Evolutionary conservation across 805 yeast genomes (phyloP).

Genomic region (Isabelozyma heimii): DNA sequence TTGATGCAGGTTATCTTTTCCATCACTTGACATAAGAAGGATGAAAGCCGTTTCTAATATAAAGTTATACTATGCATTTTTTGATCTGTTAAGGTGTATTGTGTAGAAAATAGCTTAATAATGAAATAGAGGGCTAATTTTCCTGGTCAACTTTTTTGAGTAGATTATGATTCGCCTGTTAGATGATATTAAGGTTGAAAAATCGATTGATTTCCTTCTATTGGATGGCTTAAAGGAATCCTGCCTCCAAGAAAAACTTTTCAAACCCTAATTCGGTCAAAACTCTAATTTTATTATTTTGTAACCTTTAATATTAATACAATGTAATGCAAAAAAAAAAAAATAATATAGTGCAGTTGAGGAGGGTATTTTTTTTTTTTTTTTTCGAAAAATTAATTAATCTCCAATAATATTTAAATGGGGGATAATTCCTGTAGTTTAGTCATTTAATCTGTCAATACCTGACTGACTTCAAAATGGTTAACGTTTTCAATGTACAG

Average conservation of each 20-base stretch:
- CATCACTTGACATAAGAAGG: not conserved
- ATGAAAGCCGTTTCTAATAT: not conserved
- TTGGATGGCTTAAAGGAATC: not conserved
- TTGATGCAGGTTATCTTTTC: not conserved
- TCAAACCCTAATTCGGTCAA: not conserved
- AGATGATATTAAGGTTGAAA: too few species aligned
- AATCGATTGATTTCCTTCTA: not conserved
- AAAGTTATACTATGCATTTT: not conserved
- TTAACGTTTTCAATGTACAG: constrained; percentile 58
- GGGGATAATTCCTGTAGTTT: not conserved
- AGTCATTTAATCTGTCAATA: not conserved
- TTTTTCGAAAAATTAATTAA: too few species aligned
- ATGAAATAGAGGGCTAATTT: too few species aligned
- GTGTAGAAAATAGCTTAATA: not conserved
- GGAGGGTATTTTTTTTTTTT: not conserved
- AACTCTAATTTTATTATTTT: too few species aligned
- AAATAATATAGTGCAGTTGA: not conserved
- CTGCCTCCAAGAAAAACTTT: not conserved
- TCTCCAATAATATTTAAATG: not conserved
- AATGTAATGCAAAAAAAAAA: not conserved
- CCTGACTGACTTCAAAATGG: constrained; percentile 28
- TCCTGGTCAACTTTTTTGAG: too few species aligned
- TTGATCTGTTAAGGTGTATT: not conserved
- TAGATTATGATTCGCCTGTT: too few species aligned
- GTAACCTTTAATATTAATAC: not conserved